phyloP scores from a whole-genome alignment of 2,329 filamentous ascomycete species.

The Fusarium paranaense region DNA sequence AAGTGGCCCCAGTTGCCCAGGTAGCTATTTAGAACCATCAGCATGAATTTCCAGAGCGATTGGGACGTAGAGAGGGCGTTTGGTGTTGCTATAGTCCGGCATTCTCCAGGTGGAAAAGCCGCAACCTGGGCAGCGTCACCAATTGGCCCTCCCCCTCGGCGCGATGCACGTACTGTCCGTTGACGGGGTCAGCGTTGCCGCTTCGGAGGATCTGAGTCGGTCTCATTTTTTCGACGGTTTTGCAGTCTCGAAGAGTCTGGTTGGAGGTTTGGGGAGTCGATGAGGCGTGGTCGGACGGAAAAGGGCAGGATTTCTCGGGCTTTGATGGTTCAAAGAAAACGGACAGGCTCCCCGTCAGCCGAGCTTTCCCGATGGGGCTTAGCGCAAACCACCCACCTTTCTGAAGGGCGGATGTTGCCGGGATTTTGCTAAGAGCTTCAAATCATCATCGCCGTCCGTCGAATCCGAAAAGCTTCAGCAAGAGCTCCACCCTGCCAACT shows the following conservation, averaged over 20 bases:
- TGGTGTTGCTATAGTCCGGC: slow-evolving; percentile 14
- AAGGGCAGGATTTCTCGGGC: slow-evolving; percentile 46
- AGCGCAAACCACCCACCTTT: slow-evolving; percentile 40
- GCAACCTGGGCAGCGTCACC: slow-evolving; percentile 38
- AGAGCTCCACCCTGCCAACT: slow-evolving; percentile 19
- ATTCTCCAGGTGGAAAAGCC: slow-evolving; percentile 47
- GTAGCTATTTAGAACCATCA: slow-evolving; percentile 64
- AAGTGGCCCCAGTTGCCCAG: slow-evolving; percentile 80
- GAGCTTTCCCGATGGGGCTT: slow-evolving; percentile 51
- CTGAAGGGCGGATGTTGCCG: slow-evolving; percentile 35
- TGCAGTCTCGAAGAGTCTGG: slow-evolving; percentile 36
- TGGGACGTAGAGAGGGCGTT: slow-evolving; percentile 19
- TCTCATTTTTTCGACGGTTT: slow-evolving; percentile 52
- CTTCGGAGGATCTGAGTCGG: slow-evolving; percentile 54
- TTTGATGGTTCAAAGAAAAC: slow-evolving; percentile 42
- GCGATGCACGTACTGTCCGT: slow-evolving; percentile 51
- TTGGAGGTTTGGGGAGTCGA: slow-evolving; percentile 35
- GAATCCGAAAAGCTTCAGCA: slow-evolving; percentile 43
- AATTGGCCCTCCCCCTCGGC: slow-evolving; percentile 28
- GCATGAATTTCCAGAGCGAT: slow-evolving; percentile 26
- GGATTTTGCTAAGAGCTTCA: slow-evolving; percentile 42
- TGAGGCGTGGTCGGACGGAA: slow-evolving; percentile 39
- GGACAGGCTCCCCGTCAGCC: slow-evolving; percentile 45
- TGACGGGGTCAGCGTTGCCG: slow-evolving; percentile 48
- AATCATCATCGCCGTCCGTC: slow-evolving; percentile 43